phyloP scores from a whole-genome alignment of 2,329 filamentous ascomycete genomes.

The Dothidotthia symphoricarpi region DNA sequence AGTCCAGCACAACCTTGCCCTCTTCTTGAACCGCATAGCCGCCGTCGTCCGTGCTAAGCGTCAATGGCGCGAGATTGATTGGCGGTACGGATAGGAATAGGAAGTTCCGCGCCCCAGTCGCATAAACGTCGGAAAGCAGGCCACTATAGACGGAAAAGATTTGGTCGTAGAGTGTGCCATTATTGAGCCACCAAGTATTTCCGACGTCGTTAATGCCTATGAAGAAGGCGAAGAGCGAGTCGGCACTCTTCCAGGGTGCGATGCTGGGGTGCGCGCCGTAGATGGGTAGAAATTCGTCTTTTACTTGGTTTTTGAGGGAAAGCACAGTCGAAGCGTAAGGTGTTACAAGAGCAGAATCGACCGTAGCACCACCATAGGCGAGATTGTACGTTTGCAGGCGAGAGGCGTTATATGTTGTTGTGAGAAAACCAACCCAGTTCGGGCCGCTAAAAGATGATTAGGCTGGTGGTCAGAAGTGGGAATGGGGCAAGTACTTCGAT shows the following conservation, averaged over 20 bases:
- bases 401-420: constrained; percentile 41
- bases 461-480: too few relatives aligned
- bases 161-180: constrained; percentile 32
- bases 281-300: constrained; percentile 43
- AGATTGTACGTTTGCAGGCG: constrained; percentile 53
- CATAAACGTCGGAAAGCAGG: constrained; percentile 45
- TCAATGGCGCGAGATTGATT: constrained; percentile 55
- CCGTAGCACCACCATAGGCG: constrained; percentile 49
- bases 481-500: constrained; percentile 21
- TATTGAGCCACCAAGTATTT: constrained; percentile 48
- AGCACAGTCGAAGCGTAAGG: constrained; percentile 53
- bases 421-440: constrained; percentile 55
- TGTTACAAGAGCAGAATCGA: constrained; percentile 45
- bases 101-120: constrained; percentile 50
- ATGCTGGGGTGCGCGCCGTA: constrained; percentile 40
- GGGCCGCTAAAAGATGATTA: constrained; percentile 51
- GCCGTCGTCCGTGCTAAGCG: constrained; percentile 40
- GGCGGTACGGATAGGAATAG: constrained; percentile 49
- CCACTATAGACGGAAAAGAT: constrained; percentile 42
- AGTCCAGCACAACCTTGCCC: constrained; percentile 50
- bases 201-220: constrained; percentile 60
- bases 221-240: constrained; percentile 53
- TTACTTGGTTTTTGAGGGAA: constrained; percentile 54
- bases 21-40: constrained; percentile 32
- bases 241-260: constrained; percentile 44